These are phyloP conservation scores for Flammula alnicola DNA, from an alignment of 1,284 basidiomycete genomes.

Conservation along the genomic window DNA sequence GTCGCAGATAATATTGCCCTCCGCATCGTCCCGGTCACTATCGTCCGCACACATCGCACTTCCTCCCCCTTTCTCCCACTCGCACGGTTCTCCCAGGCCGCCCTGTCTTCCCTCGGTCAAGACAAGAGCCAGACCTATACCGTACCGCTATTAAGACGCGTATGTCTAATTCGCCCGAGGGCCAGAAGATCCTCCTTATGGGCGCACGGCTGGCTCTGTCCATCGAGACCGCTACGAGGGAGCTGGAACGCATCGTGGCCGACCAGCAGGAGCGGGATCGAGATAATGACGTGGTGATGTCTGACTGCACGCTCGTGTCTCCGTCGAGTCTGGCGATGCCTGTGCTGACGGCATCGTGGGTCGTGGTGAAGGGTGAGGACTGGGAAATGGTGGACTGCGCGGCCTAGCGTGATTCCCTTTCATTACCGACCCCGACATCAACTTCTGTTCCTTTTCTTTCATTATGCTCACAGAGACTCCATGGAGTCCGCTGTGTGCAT, in stretches of 20 bases:
- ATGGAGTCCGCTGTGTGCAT: background rate
- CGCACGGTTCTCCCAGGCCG: slow-evolving; percentile 44
- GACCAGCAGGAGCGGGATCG: slow-evolving; percentile 25
- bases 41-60: slow-evolving; percentile 19
- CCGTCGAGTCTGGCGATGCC: slow-evolving; percentile 3
- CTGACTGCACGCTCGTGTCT: slow-evolving; percentile 25
- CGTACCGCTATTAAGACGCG: slow-evolving; percentile 56
- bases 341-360: slow-evolving; percentile 15
- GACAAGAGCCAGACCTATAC: slow-evolving; percentile 61
- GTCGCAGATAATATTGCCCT: slow-evolving; percentile 29
- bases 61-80: slow-evolving; percentile 32
- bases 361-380: slow-evolving; percentile 13
- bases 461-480: background rate
- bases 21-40: slow-evolving; percentile 21
- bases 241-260: slow-evolving; percentile 62
- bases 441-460: background rate
- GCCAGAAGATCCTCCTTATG: slow-evolving; percentile 65
- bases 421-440: no score
- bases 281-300: slow-evolving; percentile 27
- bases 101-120: slow-evolving; percentile 56
- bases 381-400: slow-evolving; percentile 17
- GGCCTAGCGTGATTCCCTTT: slow-evolving; percentile 1
- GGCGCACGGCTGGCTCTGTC: slow-evolving; percentile 62
- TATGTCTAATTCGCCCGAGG: slow-evolving; percentile 60
- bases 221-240: slow-evolving; percentile 60